A percentile compares a stretch with the other conserved stretches of the same genome.
Conservation (phyloP, 805 yeast genomes). For the Sungouiozyma intestinalis region DNA sequence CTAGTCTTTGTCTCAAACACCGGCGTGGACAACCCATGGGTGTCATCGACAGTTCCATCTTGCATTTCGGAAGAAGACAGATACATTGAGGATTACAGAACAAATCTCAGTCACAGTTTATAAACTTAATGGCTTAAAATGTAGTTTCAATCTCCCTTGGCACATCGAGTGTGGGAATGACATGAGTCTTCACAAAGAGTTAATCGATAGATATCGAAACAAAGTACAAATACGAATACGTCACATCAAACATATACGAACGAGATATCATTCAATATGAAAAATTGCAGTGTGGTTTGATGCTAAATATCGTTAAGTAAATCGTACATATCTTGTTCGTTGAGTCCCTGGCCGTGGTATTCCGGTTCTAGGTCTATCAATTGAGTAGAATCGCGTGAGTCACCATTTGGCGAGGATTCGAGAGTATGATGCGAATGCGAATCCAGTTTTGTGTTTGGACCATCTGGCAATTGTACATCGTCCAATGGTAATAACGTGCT, state of each 20-base stretch:
- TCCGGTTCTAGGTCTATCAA: constrained; percentile 7
- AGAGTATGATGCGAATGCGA: background rate
- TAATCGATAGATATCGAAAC: too few species aligned
- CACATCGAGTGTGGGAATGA: too few species aligned
- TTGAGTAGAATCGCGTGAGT: background rate
- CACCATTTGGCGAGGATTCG: background rate
- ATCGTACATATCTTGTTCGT: constrained; percentile 16
- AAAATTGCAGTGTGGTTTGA: background rate
- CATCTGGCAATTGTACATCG: background rate
- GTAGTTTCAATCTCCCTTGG: too few species aligned
- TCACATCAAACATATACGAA: too few species aligned
- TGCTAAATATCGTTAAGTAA: constrained; percentile 6
- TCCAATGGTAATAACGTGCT: constrained; percentile 4
- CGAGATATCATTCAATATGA: too few species aligned
- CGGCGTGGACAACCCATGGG: background rate
- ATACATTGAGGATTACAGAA: too few species aligned
- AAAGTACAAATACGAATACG: too few species aligned
- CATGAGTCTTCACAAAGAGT: too few species aligned
- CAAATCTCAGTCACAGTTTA: too few species aligned
- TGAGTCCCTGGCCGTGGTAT: constrained; percentile 20
- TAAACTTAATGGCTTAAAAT: too few species aligned
- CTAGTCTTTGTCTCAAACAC: constrained; percentile 23
- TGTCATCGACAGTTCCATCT: background rate
- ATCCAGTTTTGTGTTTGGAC: constrained; percentile 10
- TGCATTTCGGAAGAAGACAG: background rate